These are phyloP conservation scores for Epichloe gansuensis DNA, from an alignment of 2,329 filamentous ascomycete genomes.

Conservation along the genomic window DNA sequence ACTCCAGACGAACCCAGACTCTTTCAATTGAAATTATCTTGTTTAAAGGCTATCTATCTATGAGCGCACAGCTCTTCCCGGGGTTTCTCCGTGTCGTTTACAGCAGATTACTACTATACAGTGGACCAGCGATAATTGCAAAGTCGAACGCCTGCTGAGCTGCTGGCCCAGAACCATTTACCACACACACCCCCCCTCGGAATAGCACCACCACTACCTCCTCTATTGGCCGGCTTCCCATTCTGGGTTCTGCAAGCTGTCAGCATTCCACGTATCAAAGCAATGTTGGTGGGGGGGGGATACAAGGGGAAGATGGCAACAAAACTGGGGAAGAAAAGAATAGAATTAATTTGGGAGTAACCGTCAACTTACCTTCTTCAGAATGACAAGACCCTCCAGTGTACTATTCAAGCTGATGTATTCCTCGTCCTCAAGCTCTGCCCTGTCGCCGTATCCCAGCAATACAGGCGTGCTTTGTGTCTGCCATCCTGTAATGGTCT, in stretches of 20 bases:
- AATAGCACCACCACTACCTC: conserved; percentile 1
- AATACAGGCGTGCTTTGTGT: conserved; percentile 98
- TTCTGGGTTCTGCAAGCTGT: conserved; percentile 24
- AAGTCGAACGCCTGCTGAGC: background rate
- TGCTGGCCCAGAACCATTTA: conserved; percentile 1
- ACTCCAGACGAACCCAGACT: no score
- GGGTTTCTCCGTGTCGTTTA: background rate
- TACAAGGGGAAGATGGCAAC: no score
- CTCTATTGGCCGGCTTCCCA: conserved; percentile 27
- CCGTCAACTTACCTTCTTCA: conserved; percentile 67
- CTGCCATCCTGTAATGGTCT: conserved; percentile 99
- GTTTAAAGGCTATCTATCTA: conserved; percentile 12
- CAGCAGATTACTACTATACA: conserved; percentile 20
- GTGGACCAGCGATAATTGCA: conserved; percentile 10
- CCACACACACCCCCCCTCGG: background rate
- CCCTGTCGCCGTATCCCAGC: conserved; percentile 85
- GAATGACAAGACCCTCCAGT: conserved; percentile 86
- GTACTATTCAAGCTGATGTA: conserved; percentile 87
- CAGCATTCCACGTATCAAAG: conserved; percentile 3
- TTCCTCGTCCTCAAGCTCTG: conserved; percentile 94
- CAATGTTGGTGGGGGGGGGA: no score
- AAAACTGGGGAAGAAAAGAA: background rate
- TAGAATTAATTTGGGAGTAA: background rate
- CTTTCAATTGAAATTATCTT: background rate
- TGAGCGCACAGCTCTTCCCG: conserved; percentile 10